These are phyloP conservation scores for Cutaneotrichosporon sp. DNA, from an alignment of 1,284 basidiomycete genomes.

Conservation along the genomic window DNA sequence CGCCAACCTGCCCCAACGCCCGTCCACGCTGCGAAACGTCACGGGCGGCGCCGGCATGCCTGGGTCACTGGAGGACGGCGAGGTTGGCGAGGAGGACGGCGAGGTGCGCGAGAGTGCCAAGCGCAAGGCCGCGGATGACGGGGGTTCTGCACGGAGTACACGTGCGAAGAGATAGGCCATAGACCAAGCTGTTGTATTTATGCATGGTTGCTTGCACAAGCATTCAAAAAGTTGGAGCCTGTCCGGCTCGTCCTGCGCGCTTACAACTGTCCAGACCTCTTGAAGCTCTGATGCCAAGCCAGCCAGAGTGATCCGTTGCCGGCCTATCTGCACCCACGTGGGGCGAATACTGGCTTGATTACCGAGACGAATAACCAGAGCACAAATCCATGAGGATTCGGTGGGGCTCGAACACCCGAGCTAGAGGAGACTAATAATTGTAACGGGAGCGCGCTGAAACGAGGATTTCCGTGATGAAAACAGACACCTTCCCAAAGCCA, in stretches of 20 bases:
- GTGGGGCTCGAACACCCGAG: conserved; percentile 46
- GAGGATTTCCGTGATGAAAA: conserved; percentile 38
- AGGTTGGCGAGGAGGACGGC: conserved; percentile 11
- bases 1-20: conserved; percentile 7
- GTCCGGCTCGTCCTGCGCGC: conserved; percentile 45
- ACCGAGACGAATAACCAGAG: conserved; percentile 35
- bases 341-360: conserved; percentile 34
- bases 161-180: too few relatives aligned
- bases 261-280: conserved; percentile 43
- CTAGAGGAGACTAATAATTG: conserved; percentile 39
- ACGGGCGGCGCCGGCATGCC: neutral
- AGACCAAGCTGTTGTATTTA: neutral
- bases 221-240: conserved; percentile 42
- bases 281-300: conserved; percentile 42
- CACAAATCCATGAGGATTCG: conserved; percentile 35
- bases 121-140: conserved; percentile 4
- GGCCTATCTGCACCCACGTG: conserved; percentile 32
- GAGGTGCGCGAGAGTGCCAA: conserved; percentile 13
- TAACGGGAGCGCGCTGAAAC: conserved; percentile 39
- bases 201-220: conserved; percentile 3
- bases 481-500: conserved; percentile 43
- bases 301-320: conserved; percentile 47
- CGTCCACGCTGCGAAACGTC: conserved; percentile 3
- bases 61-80: conserved; percentile 9
- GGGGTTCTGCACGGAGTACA: neutral